Percentiles rank a stretch among this genome's conserved stretches.
Evolutionary conservation across 371 early-diverging fungal species (phyloP).

Genomic region (Actinomucor elegans): DNA sequence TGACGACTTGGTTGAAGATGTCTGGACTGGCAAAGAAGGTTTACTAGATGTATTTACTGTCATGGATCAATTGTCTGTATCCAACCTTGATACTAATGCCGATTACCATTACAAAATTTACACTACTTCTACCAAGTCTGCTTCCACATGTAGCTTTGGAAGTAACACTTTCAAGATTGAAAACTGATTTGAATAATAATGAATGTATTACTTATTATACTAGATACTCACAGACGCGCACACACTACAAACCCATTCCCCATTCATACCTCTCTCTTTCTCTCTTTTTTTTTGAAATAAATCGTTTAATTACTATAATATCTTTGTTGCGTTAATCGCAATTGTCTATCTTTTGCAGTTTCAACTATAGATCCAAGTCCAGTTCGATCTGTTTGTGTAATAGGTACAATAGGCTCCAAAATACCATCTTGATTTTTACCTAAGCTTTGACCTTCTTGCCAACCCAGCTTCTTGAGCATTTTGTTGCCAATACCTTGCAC

Average conservation of each 20-base stretch:
- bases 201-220: too few relatives aligned
- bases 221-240: neutral
- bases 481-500: conserved; percentile 31
- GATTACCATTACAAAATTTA: conserved; percentile 32
- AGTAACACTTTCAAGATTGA: conserved; percentile 28
- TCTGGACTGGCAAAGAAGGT: conserved; percentile 32
- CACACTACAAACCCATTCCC: neutral
- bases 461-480: conserved; percentile 43
- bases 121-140: conserved; percentile 15
- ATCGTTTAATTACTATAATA: conserved; percentile 5
- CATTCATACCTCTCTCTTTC: too few relatives aligned
- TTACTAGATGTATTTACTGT: conserved; percentile 35
- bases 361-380: conserved; percentile 23
- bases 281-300: too few relatives aligned
- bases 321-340: conserved; percentile 16
- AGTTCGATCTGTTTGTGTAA: conserved; percentile 7
- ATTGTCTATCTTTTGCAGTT: conserved; percentile 12
- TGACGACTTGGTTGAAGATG: conserved; percentile 15
- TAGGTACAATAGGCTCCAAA: conserved; percentile 24
- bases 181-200: neutral
- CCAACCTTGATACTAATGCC: conserved; percentile 17
- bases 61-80: conserved; percentile 37
- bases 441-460: conserved; percentile 44
- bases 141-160: conserved; percentile 22
- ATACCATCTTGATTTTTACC: conserved; percentile 34